Evolutionary conservation across 352 stramenopile genomes (phyloP).

Genomic region (Phytophthora nicotianae): DNA sequence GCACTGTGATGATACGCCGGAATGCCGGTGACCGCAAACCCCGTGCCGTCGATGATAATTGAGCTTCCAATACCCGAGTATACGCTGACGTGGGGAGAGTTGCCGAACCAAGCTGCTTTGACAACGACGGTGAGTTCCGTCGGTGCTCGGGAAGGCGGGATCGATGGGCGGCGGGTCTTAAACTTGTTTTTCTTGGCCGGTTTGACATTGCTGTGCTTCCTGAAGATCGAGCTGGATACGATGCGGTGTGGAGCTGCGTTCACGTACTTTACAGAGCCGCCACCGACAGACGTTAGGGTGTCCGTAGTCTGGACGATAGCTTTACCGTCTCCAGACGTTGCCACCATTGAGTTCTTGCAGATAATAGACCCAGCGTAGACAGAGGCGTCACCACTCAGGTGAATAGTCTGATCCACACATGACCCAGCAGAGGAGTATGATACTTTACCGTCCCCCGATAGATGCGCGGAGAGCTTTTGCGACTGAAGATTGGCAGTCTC

Average conservation of each 20-base stretch:
- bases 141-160: constrained; percentile 14
- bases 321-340: constrained; percentile 26
- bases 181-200: constrained; percentile 34
- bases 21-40: neutral
- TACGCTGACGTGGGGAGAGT: constrained; percentile 27
- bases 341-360: constrained; percentile 29
- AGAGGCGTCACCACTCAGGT: constrained; percentile 21
- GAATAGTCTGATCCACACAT: constrained; percentile 26
- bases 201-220: constrained; percentile 37
- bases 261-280: constrained; percentile 42
- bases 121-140: constrained; percentile 27
- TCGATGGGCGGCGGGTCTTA: constrained; percentile 20
- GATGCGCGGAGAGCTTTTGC: constrained; percentile 12
- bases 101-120: constrained; percentile 26
- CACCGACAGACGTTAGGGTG: constrained; percentile 27
- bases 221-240: constrained; percentile 29
- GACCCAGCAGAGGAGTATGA: constrained; percentile 27
- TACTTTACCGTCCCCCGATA: constrained; percentile 31
- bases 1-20: constrained; percentile 1
- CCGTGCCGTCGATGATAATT: constrained; percentile 20
- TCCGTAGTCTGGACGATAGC: constrained; percentile 35
- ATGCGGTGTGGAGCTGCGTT: constrained; percentile 27
- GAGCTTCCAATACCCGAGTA: constrained; percentile 16
- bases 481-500: constrained; percentile 27
- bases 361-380: constrained; percentile 33